These are phyloP conservation scores for Quercus tomentella DNA, from an alignment of 331 rosid species.

Conservation along the genomic window DNA sequence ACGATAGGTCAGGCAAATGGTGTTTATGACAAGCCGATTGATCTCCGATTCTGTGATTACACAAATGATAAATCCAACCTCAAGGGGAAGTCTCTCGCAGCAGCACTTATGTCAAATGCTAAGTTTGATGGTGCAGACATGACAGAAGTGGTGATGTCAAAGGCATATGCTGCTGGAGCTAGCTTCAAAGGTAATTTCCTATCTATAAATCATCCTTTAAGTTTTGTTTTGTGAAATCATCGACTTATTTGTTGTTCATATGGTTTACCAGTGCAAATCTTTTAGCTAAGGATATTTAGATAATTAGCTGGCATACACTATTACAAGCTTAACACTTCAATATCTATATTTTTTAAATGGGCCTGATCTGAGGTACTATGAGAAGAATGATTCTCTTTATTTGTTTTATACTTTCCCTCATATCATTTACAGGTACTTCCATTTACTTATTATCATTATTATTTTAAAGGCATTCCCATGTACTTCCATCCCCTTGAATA, in stretches of 20 bases:
- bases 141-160: constrained; percentile 95
- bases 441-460: too few relatives aligned
- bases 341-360: too few relatives aligned
- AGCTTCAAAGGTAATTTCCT: constrained; percentile 82
- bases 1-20: constrained; percentile 97
- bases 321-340: too few relatives aligned
- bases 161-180: constrained; percentile 87
- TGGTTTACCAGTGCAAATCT: not conserved
- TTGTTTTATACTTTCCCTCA: too few relatives aligned
- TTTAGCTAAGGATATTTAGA: not conserved
- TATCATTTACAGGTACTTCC: too few relatives aligned
- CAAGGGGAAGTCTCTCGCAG: constrained; percentile 90
- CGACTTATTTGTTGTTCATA: not conserved
- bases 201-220: not conserved
- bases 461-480: too few relatives aligned
- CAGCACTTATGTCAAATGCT: constrained; percentile 95
- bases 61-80: constrained; percentile 76
- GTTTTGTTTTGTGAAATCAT: not conserved
- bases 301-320: too few relatives aligned
- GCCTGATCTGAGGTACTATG: too few relatives aligned
- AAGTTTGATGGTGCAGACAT: constrained; percentile 98
- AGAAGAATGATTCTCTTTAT: too few relatives aligned
- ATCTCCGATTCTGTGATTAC: constrained; percentile 87
- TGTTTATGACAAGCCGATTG: constrained; percentile 87
- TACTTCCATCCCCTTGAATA: too few relatives aligned